Conservation (phyloP, 2,329 filamentous ascomycete species). For the Furcasterigmium furcatum region DNA sequence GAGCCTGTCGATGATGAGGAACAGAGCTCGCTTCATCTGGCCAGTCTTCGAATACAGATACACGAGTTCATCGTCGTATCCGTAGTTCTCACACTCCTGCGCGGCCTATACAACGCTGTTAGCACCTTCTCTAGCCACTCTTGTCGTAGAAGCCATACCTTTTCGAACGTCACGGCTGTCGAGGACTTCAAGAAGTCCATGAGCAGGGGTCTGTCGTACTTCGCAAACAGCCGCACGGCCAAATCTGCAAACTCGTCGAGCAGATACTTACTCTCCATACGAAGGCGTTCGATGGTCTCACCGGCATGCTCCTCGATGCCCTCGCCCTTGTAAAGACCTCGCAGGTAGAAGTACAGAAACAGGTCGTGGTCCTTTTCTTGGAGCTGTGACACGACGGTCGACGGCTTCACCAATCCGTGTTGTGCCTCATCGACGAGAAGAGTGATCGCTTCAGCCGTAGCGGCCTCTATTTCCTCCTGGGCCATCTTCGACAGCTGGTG, state of each 20-base stretch:
- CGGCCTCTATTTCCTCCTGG: conserved; percentile 69
- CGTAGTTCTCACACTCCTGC: conserved; percentile 74
- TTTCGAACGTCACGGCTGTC: conserved; percentile 85
- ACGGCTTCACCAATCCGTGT: conserved; percentile 77
- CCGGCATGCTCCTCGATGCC: conserved; percentile 52
- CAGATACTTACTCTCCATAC: conserved; percentile 61
- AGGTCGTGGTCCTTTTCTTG: conserved; percentile 62
- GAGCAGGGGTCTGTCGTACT: conserved; percentile 74
- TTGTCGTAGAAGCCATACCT: conserved; percentile 33
- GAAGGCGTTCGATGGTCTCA: conserved; percentile 53
- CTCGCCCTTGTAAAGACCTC: conserved; percentile 78
- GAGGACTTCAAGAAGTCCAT: conserved; percentile 86
- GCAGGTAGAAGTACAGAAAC: conserved; percentile 91
- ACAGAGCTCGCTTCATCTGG: conserved; percentile 86
- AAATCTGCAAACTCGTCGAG: conserved; percentile 87
- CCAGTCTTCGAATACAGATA: conserved; percentile 94
- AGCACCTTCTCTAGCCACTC: not conserved
- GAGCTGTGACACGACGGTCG: conserved; percentile 76
- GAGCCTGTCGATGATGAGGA: conserved; percentile 90
- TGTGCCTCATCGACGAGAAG: conserved; percentile 89
- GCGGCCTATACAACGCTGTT: conserved; percentile 45
- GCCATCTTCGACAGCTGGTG: conserved; percentile 64
- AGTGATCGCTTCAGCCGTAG: conserved; percentile 78
- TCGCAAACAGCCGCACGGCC: conserved; percentile 80
- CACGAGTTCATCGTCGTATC: conserved; percentile 90